A percentile compares a stretch with the other conserved stretches of the same genome.
These are phyloP conservation scores for Rachicladosporium sp. DNA, from an alignment of 2,329 filamentous ascomycete genomes.

Conservation along the genomic window DNA sequence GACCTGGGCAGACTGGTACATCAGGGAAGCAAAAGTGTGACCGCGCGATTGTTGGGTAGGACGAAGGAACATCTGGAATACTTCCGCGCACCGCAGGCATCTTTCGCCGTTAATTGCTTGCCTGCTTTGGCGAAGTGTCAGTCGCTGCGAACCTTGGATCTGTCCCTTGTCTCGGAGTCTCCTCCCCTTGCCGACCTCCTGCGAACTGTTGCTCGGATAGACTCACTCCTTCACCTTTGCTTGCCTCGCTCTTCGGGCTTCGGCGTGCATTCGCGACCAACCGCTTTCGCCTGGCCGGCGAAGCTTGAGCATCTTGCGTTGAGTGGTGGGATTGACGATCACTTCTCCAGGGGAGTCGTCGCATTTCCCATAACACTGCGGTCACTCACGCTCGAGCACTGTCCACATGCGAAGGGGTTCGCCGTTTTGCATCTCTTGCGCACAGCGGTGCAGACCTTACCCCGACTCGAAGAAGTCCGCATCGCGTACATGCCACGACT, in stretches of 20 bases:
- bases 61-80: constrained; percentile 39
- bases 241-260: constrained; percentile 22
- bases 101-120: constrained; percentile 46
- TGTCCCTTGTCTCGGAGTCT: constrained; percentile 40
- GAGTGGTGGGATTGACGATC: constrained; percentile 31
- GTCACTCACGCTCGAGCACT: constrained; percentile 31
- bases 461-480: constrained; percentile 25
- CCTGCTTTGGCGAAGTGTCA: constrained; percentile 44
- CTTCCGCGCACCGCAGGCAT: constrained; percentile 47
- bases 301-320: constrained; percentile 30
- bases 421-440: constrained; percentile 27
- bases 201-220: constrained; percentile 36
- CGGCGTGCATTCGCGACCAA: constrained; percentile 14
- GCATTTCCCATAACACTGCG: constrained; percentile 21
- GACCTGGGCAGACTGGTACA: constrained; percentile 46
- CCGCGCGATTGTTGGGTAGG: constrained; percentile 43
- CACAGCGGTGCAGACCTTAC: constrained; percentile 16
- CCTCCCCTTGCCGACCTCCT: constrained; percentile 39
- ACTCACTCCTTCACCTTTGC: constrained; percentile 32
- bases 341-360: constrained; percentile 27
- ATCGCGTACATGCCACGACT: constrained; percentile 31
- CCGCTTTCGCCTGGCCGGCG: constrained; percentile 29
- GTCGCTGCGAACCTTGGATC: constrained; percentile 37
- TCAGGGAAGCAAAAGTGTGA: constrained; percentile 45
- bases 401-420: constrained; percentile 26